A percentile compares a stretch with the other conserved stretches of the same genome.
These are phyloP conservation scores for Calonectria hawksworthii DNA, from an alignment of 2,329 filamentous ascomycete genomes.

Conservation along the genomic window DNA sequence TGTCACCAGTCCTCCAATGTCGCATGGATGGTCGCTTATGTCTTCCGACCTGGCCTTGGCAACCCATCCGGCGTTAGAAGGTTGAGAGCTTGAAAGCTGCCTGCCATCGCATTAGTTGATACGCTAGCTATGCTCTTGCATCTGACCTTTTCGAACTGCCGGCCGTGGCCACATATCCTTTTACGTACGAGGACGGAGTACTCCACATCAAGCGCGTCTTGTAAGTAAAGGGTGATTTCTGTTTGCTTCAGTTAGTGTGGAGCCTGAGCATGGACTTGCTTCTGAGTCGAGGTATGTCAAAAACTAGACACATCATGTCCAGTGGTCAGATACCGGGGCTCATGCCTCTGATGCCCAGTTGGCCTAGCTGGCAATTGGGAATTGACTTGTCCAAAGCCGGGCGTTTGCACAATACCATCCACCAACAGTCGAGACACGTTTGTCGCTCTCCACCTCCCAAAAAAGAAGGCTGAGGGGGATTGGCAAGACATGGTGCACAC, in stretches of 20 bases:
- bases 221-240: not conserved
- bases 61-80: conserved; percentile 24
- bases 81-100: conserved; percentile 4
- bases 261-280: not conserved
- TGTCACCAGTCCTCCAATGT: not conserved
- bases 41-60: conserved; percentile 17
- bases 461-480: conserved; percentile 5
- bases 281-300: not conserved
- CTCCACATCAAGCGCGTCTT: not conserved
- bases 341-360: not conserved
- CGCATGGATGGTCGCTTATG: conserved; percentile 10
- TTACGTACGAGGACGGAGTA: not conserved
- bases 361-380: not conserved
- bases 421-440: conserved; percentile 19
- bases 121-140: conserved; percentile 15
- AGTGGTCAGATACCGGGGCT: not conserved
- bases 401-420: conserved; percentile 16
- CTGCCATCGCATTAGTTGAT: conserved; percentile 25
- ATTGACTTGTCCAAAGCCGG: conserved; percentile 8
- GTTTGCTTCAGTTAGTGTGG: not conserved
- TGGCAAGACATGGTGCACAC: conserved; percentile 1
- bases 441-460: conserved; percentile 13
- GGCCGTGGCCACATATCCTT: conserved; percentile 4
- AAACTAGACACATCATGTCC: not conserved
- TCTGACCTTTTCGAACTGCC: conserved; percentile 22